Evolutionary conservation across 1,284 basidiomycete species (phyloP), one percentile per base, ranked within the genome.

Genomic region (Ceratobasidium sp.): DNA sequence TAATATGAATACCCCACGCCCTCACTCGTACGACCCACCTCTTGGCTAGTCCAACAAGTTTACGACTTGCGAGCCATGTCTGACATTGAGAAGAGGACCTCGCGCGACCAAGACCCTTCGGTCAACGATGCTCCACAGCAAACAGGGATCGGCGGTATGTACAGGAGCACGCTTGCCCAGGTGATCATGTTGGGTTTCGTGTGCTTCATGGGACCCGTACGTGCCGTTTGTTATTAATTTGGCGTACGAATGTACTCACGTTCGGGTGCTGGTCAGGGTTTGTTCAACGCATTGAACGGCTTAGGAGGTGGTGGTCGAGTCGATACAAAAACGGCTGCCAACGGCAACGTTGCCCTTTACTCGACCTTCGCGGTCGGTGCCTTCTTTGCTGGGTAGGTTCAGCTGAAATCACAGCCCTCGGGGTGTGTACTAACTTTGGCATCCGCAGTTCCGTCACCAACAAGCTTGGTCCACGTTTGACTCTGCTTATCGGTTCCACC

Each of bases 261-360:
- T 8, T 34, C n/a, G n/a, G 26, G n/a, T 26, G 18, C 43, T 64
- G 34, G n/a, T 53, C 39, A 75, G 73, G 76, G 74, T 79, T 78
- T 79, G 77, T 83, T 81, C 80, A 87, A 87, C 74, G 70, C 73
- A 1, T 73, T 75, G 52, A 76, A 75, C 58, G 77, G 71, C 36
- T 83, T 92, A 65, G 91, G 91, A 18, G 90, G 84, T 41, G 90
- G 89, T 46, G 91, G 91, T 16, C 88, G 89, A 80, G 78, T 91
- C 58, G 86, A 88, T 76, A 78, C 84, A 23, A 83, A 81, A 8
- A 88, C 85, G 4, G 85, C 85, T 74, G 86, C 89, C 8, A 92
- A 92, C 74, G 84, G 73, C 45, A 87, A 89, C 76, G 82, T 86
- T 2, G 88, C 89, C 6, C 81, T 91, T 26, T 92, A 92, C 77